A percentile compares a stretch with the other conserved stretches of the same genome.
Evolutionary conservation across 345 rosid genomes (phyloP).

Genomic region (Corchorus capsularis): DNA sequence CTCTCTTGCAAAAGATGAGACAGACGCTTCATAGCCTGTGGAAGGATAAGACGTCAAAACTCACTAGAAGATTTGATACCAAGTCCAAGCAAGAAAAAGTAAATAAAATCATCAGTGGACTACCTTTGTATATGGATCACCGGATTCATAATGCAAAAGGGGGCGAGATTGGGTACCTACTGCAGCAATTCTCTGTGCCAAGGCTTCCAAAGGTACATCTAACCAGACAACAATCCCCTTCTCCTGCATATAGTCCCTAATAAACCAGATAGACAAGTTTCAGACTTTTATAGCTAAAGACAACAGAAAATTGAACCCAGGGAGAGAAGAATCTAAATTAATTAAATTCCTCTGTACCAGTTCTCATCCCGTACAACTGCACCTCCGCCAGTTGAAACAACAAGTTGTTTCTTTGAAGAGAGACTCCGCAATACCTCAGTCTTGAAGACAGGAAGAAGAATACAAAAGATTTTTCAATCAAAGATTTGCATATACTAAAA

Average conservation of each 20-base stretch:
- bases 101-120: background rate
- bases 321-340: background rate
- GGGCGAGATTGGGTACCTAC: slow-evolving; percentile 93
- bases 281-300: slow-evolving; percentile 7
- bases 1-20: slow-evolving; percentile 77
- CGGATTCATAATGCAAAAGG: slow-evolving; percentile 69
- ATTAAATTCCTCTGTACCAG: slow-evolving; percentile 47
- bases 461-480: background rate
- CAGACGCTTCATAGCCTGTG: slow-evolving; percentile 72
- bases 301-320: background rate
- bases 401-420: slow-evolving; percentile 58
- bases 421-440: slow-evolving; percentile 64
- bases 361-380: slow-evolving; percentile 76
- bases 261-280: slow-evolving; percentile 16
- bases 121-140: slow-evolving; percentile 83
- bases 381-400: slow-evolving; percentile 99
- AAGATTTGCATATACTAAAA: background rate
- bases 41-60: slow-evolving; percentile 8
- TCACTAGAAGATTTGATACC: background rate
- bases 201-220: slow-evolving; percentile 95
- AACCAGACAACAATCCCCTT: slow-evolving; percentile 84
- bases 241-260: slow-evolving; percentile 76
- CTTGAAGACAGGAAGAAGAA: slow-evolving; percentile 42
- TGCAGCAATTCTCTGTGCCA: slow-evolving; percentile 87
- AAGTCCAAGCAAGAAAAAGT: background rate